Conservation (phyloP, 2,329 filamentous ascomycete species). For the Scytalidium sp. region DNA sequence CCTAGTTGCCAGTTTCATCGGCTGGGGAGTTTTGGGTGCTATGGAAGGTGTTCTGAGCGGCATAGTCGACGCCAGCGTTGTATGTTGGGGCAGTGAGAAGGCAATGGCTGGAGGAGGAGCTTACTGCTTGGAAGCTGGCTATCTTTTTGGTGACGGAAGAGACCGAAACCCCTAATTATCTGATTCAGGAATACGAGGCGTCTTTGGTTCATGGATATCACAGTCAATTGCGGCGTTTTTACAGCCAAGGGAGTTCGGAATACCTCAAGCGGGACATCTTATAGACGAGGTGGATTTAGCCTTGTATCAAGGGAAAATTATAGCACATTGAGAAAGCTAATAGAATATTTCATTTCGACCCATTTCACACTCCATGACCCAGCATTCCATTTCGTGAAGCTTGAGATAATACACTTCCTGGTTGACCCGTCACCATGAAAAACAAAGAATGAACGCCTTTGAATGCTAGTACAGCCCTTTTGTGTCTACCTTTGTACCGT, state of each 20-base stretch:
- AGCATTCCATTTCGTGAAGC: background rate
- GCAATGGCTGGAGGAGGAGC: conserved; percentile 65
- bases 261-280: background rate
- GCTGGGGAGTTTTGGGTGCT: conserved; percentile 87
- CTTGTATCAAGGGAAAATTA: background rate
- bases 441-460: background rate
- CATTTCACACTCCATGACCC: background rate
- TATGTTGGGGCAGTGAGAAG: conserved; percentile 93
- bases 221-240: background rate
- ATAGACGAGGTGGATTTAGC: background rate
- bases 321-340: background rate
- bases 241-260: background rate
- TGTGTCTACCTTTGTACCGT: no score
- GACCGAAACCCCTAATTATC: conserved; percentile 3
- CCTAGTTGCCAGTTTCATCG: conserved; percentile 87
- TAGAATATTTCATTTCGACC: no score
- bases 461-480: background rate
- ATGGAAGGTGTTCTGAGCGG: conserved; percentile 87
- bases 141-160: conserved; percentile 73
- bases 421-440: background rate
- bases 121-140: conserved; percentile 89
- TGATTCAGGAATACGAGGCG: background rate
- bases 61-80: conserved; percentile 82
- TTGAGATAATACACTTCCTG: background rate
- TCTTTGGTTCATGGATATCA: background rate